Evolutionary conservation across 441 rosid species (phyloP), one percentile per base, ranked within the genome.

Genomic region (Gossypium davidsonii): DNA sequence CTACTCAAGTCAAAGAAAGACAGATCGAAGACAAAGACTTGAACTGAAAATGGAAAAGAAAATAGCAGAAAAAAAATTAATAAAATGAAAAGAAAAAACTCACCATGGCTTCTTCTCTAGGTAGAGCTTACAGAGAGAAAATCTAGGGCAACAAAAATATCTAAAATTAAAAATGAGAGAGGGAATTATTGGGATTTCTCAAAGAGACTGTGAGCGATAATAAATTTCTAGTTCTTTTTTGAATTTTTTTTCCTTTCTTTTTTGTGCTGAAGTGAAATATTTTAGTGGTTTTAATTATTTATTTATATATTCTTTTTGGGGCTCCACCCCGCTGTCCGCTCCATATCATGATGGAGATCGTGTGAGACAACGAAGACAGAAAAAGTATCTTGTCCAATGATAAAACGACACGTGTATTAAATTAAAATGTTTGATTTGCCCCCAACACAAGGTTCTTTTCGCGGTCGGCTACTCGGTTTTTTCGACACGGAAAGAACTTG

Each of bases 41-140:
- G 15, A 9, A 28, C 46, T 4, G 60, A 28, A 28, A 18, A 64
- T 11, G 15, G 23, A 56, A 20, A 56, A 14, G 52, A 55, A 56
- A 20, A 60, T 5, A 63, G 42, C 1, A 63, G 12, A 3, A 8
- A 51, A 49, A n/a, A 25, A 14, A 1, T 0, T 2, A 0, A 7
- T 25, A 67, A 25, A 48, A 14, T 0, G 1, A 46, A 1, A 0
- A 14, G 0, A 15, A 28, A 4, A 28, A 52, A 28, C 72, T 68
- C 60, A 68, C 72, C 72, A 68, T 68, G 48, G 60, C 60, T 51
- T 15, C 60, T 51, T 15, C 6, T 17, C 6, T 4, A 51, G 59
- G 23, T 2, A 48, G 59, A 49, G 52, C 46, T 51, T 15, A 4
- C 60, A 17, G 46, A 51, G 59, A 67, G n/a, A 51, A 51, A 68